Percentiles rank a stretch among this genome's conserved stretches.
phyloP scores from a whole-genome alignment of 192 early-diverging fungal species.

The Backusella tuberculispora region DNA sequence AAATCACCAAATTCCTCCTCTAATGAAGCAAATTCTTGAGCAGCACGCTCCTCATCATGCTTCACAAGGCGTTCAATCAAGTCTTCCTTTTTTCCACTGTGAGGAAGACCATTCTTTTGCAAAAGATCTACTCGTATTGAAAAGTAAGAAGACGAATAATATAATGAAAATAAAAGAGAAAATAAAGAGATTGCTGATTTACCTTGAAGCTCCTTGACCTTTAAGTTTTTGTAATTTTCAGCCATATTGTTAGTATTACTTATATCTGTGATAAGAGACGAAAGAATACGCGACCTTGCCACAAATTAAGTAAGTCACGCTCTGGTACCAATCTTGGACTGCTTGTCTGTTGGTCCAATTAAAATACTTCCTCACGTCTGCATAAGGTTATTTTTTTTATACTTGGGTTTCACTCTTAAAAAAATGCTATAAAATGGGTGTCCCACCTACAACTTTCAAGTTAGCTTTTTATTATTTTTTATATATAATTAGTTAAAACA shows the following conservation, averaged over 20 bases:
- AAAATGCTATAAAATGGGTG: background rate
- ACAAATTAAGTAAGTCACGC: background rate
- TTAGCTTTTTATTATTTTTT: background rate
- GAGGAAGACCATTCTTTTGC: conserved; percentile 53
- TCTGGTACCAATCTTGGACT: background rate
- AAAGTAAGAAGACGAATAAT: background rate
- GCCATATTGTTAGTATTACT: conserved; percentile 18
- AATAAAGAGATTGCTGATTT: background rate
- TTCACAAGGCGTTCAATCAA: conserved; percentile 62
- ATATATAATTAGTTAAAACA: background rate
- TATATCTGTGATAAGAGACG: background rate
- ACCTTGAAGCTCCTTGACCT: conserved; percentile 59
- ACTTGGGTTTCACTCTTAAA: background rate
- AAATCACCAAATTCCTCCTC: conserved; percentile 39
- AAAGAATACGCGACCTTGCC: conserved; percentile 19
- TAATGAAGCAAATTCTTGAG: conserved; percentile 33
- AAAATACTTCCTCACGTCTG: background rate
- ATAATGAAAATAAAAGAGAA: background rate
- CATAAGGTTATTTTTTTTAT: background rate
- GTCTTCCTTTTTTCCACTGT: conserved; percentile 70
- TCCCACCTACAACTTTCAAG: background rate
- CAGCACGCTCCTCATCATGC: conserved; percentile 53
- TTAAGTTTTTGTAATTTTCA: conserved; percentile 46
- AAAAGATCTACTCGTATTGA: conserved; percentile 46
- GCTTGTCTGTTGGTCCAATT: background rate